Base-by-base conservation (phyloP, 2,329 filamentous ascomycete genomes). In the Plenodomus tracheiphilus region DNA sequence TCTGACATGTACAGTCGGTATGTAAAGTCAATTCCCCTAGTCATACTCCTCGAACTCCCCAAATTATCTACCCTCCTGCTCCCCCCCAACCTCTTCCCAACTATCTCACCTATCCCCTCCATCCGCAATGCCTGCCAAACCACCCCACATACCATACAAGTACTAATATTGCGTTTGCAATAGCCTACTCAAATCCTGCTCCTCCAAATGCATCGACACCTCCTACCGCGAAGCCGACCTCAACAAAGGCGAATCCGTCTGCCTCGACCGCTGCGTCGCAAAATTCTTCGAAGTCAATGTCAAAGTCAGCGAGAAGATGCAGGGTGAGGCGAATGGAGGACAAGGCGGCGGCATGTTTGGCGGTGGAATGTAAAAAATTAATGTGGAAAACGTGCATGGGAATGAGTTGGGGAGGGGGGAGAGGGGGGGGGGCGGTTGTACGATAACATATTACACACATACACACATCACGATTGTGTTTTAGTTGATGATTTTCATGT, bases 271-370 rank as follows among this genome's bases (percentile, higher is more conserved):
- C 69, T 99, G 95, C 78, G 89, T 95, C 49, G 84, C 89, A 71
- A 99, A 99, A 81, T 99, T 97, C 81, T 97, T 99, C 78, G 93
- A 97, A 66, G 92, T 96, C 69, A 96, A 96, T 75, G 86, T 96
- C 81, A 97, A 97, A 81, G 90, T 97, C 51, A 93, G 89, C 68
- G 92, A 97, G 78, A 90, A 95, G 78, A 91, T 97, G 85, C 91
- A 97, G 78, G 85, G 87, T 58, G 89, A 96, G 76, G 89, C 89
- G 41, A 81, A 83, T 55, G 83, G 83, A 67, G 83, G 85, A 51
- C 54, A 51, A 37, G 62, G 56, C 1, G 51, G 54, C 3, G 64
- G 54, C 4, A 67, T 64, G 62, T 67, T 67, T 47, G 60, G 66
- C 28, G 59, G 55, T 4, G 58, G 59, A 16, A 62, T 61, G 62